A percentile compares a stretch with the other conserved stretches of the same genome.
Evolutionary conservation across 257 asterid genomes (phyloP).

Genomic region (Lycium barbarum): DNA sequence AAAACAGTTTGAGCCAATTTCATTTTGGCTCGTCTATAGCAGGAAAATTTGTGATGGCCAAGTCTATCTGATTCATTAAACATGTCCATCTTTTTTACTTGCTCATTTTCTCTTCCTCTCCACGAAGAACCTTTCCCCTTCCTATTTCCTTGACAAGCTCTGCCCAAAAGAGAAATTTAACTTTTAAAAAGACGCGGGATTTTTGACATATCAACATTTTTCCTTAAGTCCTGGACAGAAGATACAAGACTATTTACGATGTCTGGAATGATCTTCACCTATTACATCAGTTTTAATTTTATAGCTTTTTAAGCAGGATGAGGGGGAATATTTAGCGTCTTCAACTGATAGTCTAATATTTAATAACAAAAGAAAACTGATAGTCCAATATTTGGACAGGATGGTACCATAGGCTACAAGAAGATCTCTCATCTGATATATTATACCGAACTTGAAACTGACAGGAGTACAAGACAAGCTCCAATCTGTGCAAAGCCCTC

Average conservation of each 20-base stretch:
- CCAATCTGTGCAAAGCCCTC: slow-evolving; percentile 14
- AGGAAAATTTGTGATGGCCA: slow-evolving; percentile 7
- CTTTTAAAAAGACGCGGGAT: background rate
- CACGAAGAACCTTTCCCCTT: background rate
- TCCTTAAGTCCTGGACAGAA: background rate
- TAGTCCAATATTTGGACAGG: background rate
- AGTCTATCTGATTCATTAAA: background rate
- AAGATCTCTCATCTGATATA: background rate
- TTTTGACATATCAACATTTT: slow-evolving; percentile 3
- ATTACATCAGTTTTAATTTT: background rate
- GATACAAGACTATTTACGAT: background rate
- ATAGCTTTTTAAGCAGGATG: background rate
- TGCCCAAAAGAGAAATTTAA: background rate
- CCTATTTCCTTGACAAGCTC: slow-evolving; percentile 8
- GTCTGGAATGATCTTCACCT: background rate
- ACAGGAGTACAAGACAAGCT: background rate
- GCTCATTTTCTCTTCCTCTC: background rate
- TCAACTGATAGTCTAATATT: background rate
- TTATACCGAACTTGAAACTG: background rate
- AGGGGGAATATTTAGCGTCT: background rate
- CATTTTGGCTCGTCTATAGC: slow-evolving; percentile 9
- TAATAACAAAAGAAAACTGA: background rate
- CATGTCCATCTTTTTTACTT: background rate
- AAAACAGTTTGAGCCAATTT: background rate
- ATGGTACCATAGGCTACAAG: background rate